phyloP scores from a whole-genome alignment of 2,329 filamentous ascomycete genomes.

The Septoria petroselini region DNA sequence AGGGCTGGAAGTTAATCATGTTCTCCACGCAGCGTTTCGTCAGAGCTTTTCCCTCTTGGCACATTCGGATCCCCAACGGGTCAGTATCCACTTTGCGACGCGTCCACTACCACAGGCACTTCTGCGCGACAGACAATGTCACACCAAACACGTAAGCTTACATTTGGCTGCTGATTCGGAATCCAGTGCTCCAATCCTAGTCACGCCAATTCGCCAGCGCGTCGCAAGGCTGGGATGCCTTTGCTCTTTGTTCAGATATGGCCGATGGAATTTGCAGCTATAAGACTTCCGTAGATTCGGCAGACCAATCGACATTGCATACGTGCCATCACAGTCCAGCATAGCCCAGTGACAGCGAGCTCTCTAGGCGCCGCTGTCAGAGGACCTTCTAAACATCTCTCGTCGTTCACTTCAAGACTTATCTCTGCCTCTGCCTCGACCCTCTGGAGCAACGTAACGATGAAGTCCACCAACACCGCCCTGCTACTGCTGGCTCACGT shows the following conservation, averaged over 20 bases:
- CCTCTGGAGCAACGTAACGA: background rate
- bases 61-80: constrained; percentile 13
- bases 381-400: background rate
- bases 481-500: constrained; percentile 6
- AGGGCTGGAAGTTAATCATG: background rate
- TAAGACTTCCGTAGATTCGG: background rate
- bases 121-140: background rate
- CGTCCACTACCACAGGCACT: constrained; percentile 4
- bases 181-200: background rate
- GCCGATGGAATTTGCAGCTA: constrained; percentile 3
- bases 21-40: background rate
- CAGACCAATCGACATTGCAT: constrained; percentile 6
- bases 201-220: constrained; percentile 2
- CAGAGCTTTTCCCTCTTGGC: background rate
- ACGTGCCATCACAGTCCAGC: background rate
- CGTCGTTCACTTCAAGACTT: background rate
- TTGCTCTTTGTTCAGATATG: constrained; percentile 7
- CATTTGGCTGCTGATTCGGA: constrained; percentile 6
- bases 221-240: constrained; percentile 14
- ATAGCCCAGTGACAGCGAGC: background rate
- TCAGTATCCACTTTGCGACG: background rate
- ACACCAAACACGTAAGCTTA: constrained; percentile 16
- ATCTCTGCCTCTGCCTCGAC: background rate
- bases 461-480: constrained; percentile 10
- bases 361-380: background rate